phyloP scores from a whole-genome alignment of 179 eudicot species.

The Monotropa hypopitys region DNA sequence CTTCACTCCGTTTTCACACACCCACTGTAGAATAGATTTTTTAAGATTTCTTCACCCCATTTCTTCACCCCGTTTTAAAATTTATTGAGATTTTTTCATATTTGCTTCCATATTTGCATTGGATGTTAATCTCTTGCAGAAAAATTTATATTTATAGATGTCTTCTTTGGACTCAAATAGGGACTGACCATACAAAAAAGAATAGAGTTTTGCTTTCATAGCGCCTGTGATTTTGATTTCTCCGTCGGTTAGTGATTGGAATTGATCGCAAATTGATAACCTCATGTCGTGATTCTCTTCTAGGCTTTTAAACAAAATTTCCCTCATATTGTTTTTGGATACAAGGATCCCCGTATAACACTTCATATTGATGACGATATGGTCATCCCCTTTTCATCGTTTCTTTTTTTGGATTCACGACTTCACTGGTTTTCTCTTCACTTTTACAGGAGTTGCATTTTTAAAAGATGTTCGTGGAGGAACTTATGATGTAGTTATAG shows the following conservation, averaged over 20 bases:
- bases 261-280: background rate
- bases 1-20: too few species aligned
- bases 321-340: constrained; percentile 61
- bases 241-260: background rate
- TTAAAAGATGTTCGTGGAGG: constrained; percentile 70
- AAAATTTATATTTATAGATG: background rate
- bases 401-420: background rate
- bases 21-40: too few species aligned
- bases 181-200: background rate
- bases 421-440: background rate
- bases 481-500: constrained; percentile 80
- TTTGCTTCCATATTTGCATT: background rate
- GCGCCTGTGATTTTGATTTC: background rate
- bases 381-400: background rate
- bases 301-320: constrained; percentile 68
- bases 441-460: constrained; percentile 70
- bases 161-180: background rate
- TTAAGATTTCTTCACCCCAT: too few species aligned
- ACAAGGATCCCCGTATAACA: constrained; percentile 56
- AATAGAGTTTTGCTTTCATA: background rate
- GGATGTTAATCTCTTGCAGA: background rate
- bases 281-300: background rate
- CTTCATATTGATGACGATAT: constrained; percentile 82
- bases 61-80: too few species aligned
- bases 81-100: too few species aligned